Conservation (phyloP, 306 rosid genomes). For the Albizia julibrissin region DNA sequence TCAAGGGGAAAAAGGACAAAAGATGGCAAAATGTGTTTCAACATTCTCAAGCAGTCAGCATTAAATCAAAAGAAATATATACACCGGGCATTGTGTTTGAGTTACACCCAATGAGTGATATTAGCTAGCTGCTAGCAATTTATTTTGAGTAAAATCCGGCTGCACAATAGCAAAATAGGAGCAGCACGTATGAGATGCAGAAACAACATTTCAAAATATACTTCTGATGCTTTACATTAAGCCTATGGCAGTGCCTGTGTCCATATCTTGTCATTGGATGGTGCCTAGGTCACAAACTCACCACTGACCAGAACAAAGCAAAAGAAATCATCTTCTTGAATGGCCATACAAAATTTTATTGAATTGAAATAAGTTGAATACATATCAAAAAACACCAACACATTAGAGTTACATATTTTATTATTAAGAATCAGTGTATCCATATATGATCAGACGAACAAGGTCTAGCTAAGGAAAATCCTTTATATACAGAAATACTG, state of each 20-base stretch:
- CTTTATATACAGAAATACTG: not conserved
- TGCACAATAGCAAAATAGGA: not conserved
- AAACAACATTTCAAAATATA: not conserved
- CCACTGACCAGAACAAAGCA: not conserved
- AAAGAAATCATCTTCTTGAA: not conserved
- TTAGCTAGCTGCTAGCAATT: not conserved
- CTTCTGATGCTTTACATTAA: not conserved
- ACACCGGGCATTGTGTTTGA: not conserved
- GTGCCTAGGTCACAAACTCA: not conserved
- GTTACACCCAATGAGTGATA: not conserved
- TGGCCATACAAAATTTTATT: not conserved
- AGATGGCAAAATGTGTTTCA: not conserved
- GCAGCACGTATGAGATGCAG: not conserved
- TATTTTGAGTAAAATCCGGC: not conserved
- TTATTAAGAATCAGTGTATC: not conserved
- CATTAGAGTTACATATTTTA: not conserved
- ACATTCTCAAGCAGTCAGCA: constrained; percentile 1
- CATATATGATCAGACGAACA: not conserved
- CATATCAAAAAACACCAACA: not conserved
- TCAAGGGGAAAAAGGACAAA: not conserved
- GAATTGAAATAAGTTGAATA: not conserved
- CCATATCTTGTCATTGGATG: not conserved
- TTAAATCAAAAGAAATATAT: not conserved
- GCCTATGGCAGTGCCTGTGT: not conserved
- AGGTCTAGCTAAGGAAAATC: not conserved